A percentile compares a stretch with the other conserved stretches of the same genome.
phyloP scores from a whole-genome alignment of 352 stramenopile genomes.

The Phytophthora rubi region DNA sequence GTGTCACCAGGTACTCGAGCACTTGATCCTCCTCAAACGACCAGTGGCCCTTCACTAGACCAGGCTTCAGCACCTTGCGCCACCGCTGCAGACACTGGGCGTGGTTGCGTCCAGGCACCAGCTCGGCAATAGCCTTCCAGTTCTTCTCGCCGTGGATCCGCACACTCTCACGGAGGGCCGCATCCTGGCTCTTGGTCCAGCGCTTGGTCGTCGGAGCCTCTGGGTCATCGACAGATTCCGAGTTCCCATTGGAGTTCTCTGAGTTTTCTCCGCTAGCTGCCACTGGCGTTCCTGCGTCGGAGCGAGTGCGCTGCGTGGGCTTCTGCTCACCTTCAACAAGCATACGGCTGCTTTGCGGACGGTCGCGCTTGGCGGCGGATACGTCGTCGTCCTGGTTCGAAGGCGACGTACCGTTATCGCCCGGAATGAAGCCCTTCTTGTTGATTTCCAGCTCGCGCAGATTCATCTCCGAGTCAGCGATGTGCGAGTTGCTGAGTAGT shows the following conservation, averaged over 20 bases:
- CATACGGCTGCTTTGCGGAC: conserved; percentile 67
- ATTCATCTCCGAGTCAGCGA: conserved; percentile 81
- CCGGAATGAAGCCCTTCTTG: conserved; percentile 58
- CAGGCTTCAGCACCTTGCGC: conserved; percentile 94
- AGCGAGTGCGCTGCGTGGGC: conserved; percentile 65
- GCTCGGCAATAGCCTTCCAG: conserved; percentile 90
- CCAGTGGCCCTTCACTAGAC: conserved; percentile 96
- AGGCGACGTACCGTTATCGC: conserved; percentile 11
- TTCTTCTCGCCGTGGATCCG: conserved; percentile 88
- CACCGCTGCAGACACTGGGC: conserved; percentile 91
- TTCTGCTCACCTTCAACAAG: conserved; percentile 70
- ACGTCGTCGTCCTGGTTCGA: conserved; percentile 39
- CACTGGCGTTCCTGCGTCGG: conserved; percentile 36
- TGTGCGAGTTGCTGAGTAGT: conserved; percentile 79
- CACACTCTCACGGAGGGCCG: conserved; percentile 82
- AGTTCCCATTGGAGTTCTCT: conserved; percentile 48
- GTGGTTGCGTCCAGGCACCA: conserved; percentile 85
- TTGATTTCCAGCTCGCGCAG: conserved; percentile 81
- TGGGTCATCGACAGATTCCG: conserved; percentile 51
- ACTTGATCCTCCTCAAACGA: conserved; percentile 95
- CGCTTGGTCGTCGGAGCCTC: conserved; percentile 85
- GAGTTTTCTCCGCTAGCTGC: conserved; percentile 26
- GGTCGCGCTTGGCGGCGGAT: conserved; percentile 70
- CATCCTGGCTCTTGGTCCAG: conserved; percentile 90
- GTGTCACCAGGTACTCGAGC: conserved; percentile 89